Conservation (phyloP, 2,329 filamentous ascomycete species). For the Davidsoniella eucalypti region DNA sequence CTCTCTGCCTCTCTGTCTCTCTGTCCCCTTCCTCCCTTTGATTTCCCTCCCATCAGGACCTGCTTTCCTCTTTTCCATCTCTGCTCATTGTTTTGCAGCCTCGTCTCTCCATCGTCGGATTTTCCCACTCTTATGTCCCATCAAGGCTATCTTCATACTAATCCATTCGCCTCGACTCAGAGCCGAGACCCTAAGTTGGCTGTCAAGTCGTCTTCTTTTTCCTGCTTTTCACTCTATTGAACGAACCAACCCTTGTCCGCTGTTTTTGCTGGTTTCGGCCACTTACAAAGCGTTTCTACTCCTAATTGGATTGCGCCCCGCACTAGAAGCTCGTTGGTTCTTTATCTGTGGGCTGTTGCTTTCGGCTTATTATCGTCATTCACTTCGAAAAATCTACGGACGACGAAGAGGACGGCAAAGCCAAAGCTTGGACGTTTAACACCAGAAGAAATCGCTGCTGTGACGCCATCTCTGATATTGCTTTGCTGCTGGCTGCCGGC, state of each 20-base stretch:
- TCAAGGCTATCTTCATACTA: background rate
- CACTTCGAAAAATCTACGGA: no score
- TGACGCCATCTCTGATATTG: no score
- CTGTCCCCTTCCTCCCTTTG: no score
- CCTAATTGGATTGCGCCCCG: background rate
- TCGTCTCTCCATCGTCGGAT: background rate
- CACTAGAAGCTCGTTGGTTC: background rate
- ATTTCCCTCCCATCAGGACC: background rate
- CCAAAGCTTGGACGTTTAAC: no score
- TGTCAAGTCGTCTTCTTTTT: background rate
- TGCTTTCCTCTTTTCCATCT: background rate
- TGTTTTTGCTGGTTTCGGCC: background rate
- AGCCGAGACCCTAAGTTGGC: no score
- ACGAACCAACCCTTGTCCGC: background rate
- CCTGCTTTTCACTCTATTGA: background rate
- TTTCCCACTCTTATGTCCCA: background rate
- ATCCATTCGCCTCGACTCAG: no score
- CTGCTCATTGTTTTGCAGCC: no score
- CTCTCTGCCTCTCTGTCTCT: constrained; percentile 4
- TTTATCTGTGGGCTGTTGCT: background rate
- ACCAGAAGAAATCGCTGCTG: no score
- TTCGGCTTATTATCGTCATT: no score
- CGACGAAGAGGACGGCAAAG: background rate
- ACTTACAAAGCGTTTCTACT: background rate
- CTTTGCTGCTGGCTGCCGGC: no score